These are phyloP conservation scores for Globisporangium solare DNA, from an alignment of 352 stramenopile genomes.

Conservation along the genomic window DNA sequence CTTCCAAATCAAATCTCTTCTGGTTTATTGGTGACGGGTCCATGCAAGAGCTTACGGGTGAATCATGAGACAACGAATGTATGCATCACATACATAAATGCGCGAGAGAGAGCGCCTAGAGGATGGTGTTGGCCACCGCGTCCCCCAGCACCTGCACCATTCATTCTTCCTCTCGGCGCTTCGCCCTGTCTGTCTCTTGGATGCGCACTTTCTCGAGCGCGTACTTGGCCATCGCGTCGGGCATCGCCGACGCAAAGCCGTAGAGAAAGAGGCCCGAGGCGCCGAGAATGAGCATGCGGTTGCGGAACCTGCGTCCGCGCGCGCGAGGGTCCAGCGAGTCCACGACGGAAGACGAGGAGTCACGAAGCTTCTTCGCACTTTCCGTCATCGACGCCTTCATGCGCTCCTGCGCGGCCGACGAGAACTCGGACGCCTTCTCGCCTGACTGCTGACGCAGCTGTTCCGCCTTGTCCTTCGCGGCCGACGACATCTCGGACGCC, in stretches of 20 bases:
- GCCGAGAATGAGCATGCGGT: slow-evolving; percentile 53
- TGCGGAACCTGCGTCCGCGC: slow-evolving; percentile 34
- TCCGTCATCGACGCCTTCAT: slow-evolving; percentile 30
- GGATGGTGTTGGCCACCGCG: too few species aligned
- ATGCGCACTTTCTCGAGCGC: slow-evolving; percentile 54
- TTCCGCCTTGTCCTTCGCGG: slow-evolving; percentile 13
- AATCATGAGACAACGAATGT: too few species aligned
- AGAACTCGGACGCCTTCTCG: slow-evolving; percentile 23
- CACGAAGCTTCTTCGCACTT: slow-evolving; percentile 41
- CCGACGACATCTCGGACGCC: slow-evolving; percentile 9
- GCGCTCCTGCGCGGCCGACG: slow-evolving; percentile 27
- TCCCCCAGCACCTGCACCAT: background rate
- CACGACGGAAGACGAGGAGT: slow-evolving; percentile 44
- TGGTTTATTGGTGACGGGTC: background rate
- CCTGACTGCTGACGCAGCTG: slow-evolving; percentile 17
- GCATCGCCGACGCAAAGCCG: slow-evolving; percentile 58
- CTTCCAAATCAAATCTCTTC: background rate
- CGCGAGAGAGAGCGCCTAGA: background rate
- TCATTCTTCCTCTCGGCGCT: slow-evolving; percentile 17
- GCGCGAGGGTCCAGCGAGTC: slow-evolving; percentile 48
- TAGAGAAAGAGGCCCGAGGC: slow-evolving; percentile 70
- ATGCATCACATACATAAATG: too few species aligned
- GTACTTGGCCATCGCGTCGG: slow-evolving; percentile 67
- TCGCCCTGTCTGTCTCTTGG: slow-evolving; percentile 36
- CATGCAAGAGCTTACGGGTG: too few species aligned